Base-by-base conservation (phyloP, 2,329 filamentous ascomycete species). In the Madurella fahalii region DNA sequence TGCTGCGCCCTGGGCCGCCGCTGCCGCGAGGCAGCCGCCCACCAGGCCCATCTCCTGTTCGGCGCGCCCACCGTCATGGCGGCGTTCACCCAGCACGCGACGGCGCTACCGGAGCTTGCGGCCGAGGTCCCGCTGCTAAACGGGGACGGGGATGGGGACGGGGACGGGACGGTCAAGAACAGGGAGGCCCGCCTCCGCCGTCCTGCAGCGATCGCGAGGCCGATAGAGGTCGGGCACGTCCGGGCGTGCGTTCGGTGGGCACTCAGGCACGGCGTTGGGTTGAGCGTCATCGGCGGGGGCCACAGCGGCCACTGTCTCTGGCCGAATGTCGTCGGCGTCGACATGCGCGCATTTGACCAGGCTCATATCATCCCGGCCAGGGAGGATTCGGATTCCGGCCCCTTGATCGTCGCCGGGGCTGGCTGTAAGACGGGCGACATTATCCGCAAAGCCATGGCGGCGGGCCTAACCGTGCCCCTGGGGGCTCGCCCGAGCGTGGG, bases 401-500 rank as follows among this genome's bases (percentile, higher is more conserved):
- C 68, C 5, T 66, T 82, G 40, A 66, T 83, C 20, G 67, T 85
- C 25, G 81, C 68, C 12, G 80, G 67, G 41, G 70, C 75, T n/a
- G 83, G 83, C 47, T 84, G 80, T 65, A 84, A 71, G 43, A 75
- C 76, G 0, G 79, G 72, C 0, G 77, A 83, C 47, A 78, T 86
- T 56, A 61, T 85, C 59, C 60, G 63, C 17, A 70, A 72, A 49
- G 62, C 78, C 39, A 77, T 77, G 71, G 67, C 54, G 1, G 70
- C 59, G 0, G 79, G 76, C 2, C 1, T 85, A 50, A 80, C 77
- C 52, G 76, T 86, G 2, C 82, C 83, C 0, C 65, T 86, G 2
- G 84, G 83, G 2, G 65, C 80, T 25, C 79, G 83, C 5, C 83
- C 83, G 58, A 85, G 82, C 59, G 81, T 86, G 25, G 83, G 84